Conservation (phyloP, 345 rosid species). For the Sisymbrium irio region DNA sequence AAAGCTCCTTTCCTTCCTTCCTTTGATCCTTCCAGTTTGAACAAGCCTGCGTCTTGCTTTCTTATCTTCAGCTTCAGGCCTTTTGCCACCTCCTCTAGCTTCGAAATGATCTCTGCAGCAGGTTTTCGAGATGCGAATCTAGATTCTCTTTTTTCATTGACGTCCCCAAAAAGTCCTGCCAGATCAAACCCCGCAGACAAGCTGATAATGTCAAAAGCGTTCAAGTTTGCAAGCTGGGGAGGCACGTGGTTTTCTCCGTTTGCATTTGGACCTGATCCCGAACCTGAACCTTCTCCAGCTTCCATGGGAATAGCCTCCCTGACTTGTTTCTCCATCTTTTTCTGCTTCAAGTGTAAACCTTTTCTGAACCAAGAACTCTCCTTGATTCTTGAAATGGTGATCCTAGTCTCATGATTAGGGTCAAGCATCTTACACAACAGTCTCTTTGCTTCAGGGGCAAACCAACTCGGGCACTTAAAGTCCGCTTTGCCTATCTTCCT, state of each 20-base stretch:
- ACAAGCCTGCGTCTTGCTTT: constrained; percentile 68
- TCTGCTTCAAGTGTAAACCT: constrained; percentile 49
- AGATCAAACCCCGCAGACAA: constrained; percentile 68
- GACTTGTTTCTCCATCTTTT: constrained; percentile 40
- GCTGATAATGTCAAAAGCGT: constrained; percentile 71
- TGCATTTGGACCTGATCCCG: constrained; percentile 34
- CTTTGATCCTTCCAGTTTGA: constrained; percentile 54
- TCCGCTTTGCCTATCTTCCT: constrained; percentile 68
- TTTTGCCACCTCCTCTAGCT: constrained; percentile 57
- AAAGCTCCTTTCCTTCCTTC: constrained; percentile 69
- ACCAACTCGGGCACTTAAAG: constrained; percentile 64
- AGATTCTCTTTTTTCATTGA: constrained; percentile 52
- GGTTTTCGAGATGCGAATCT: constrained; percentile 60
- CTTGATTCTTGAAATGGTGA: constrained; percentile 50
- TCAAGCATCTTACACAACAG: constrained; percentile 55
- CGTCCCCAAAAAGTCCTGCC: constrained; percentile 52
- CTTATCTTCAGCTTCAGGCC: constrained; percentile 49
- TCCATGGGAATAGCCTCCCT: constrained; percentile 25
- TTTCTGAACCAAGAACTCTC: constrained; percentile 70
- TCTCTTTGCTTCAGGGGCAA: constrained; percentile 52
- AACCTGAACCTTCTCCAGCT: constrained; percentile 8
- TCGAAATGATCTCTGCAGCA: constrained; percentile 59
- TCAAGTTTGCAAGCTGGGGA: constrained; percentile 45
- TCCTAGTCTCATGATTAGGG: constrained; percentile 55
- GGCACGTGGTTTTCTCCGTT: constrained; percentile 36